Conservation (phyloP, 2,329 filamentous ascomycete species). For the Lasiodiplodia citricola region DNA sequence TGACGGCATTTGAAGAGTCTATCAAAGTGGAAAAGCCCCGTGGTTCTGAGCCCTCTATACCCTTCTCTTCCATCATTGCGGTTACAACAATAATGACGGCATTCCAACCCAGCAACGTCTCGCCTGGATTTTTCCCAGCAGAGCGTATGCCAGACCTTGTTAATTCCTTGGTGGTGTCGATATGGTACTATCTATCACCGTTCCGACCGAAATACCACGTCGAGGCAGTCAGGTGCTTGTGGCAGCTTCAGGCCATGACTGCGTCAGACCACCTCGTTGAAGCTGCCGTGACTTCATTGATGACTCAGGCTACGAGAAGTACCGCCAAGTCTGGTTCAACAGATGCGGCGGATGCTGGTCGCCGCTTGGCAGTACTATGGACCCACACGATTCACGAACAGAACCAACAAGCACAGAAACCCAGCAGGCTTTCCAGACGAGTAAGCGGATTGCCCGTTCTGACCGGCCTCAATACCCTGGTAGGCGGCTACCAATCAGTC, state of each 20-base stretch:
- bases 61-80: conserved; percentile 40
- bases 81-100: conserved; percentile 41
- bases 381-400: conserved; percentile 66
- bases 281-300: conserved; percentile 74
- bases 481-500: conserved; percentile 71
- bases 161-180: conserved; percentile 68
- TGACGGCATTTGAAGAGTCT: conserved; percentile 32
- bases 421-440: conserved; percentile 36
- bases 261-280: conserved; percentile 75
- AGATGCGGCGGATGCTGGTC: conserved; percentile 66
- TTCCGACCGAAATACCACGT: conserved; percentile 90
- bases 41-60: conserved; percentile 23
- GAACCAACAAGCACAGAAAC: conserved; percentile 42
- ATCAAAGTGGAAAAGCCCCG: neutral
- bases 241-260: conserved; percentile 81
- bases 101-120: conserved; percentile 37
- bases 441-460: conserved; percentile 34
- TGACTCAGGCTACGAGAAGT: conserved; percentile 40
- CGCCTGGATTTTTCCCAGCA: conserved; percentile 36
- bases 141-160: conserved; percentile 68
- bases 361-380: conserved; percentile 79
- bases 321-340: conserved; percentile 21
- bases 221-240: conserved; percentile 83
- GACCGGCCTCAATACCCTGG: conserved; percentile 47
- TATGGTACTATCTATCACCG: conserved; percentile 84